Evolutionary conservation across 345 rosid genomes (phyloP).

Genomic region (Aquilaria sinensis): DNA sequence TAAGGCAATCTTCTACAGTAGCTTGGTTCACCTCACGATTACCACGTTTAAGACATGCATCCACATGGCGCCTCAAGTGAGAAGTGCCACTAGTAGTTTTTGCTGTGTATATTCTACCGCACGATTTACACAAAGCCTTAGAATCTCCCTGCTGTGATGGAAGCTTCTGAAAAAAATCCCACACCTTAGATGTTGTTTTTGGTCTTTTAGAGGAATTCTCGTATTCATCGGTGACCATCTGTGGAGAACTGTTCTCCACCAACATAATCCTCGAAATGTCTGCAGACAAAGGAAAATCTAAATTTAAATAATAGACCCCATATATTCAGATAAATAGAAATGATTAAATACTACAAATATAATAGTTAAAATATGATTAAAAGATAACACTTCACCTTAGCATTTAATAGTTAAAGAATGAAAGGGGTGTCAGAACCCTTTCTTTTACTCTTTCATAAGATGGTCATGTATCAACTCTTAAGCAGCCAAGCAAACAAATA

Average conservation of each 20-base stretch:
- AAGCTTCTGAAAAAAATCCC: conserved; percentile 24
- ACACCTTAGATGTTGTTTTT: conserved; percentile 20
- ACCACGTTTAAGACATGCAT: conserved; percentile 17
- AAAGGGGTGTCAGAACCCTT: too few species aligned
- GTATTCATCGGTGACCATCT: conserved; percentile 9
- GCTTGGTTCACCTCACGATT: conserved; percentile 5
- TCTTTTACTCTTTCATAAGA: too few species aligned
- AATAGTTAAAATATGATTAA: too few species aligned
- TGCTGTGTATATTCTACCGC: conserved; percentile 22
- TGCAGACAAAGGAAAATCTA: background rate
- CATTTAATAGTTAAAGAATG: too few species aligned
- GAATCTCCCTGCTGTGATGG: conserved; percentile 18
- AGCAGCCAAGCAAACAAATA: too few species aligned
- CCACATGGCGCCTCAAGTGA: conserved; percentile 22
- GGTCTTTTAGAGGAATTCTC: conserved; percentile 13
- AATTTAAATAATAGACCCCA: too few species aligned
- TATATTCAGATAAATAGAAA: too few species aligned
- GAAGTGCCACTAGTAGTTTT: conserved; percentile 19
- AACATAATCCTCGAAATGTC: conserved; percentile 14
- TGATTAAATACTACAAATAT: too few species aligned
- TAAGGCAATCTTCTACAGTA: conserved; percentile 13
- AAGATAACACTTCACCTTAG: too few species aligned
- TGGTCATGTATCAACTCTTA: too few species aligned
- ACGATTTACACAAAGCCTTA: conserved; percentile 20
- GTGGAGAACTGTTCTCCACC: background rate